Conservation (phyloP, 1,284 basidiomycete species). For the Cutaneotrichosporon spelunceum region DNA sequence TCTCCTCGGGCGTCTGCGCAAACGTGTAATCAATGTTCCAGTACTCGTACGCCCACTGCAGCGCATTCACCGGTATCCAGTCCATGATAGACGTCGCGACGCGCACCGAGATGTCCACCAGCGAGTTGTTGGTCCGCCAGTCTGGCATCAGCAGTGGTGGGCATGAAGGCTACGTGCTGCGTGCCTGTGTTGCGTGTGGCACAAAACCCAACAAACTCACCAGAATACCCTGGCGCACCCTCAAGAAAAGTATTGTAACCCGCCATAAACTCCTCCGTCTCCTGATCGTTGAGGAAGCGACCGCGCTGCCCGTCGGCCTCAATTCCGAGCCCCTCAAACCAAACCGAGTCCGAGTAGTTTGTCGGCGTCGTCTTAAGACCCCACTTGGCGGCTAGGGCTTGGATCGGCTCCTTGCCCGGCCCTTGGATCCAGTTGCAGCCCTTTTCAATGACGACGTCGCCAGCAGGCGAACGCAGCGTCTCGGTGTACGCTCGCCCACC, state of each 20-base stretch:
- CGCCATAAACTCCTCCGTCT: conserved; percentile 15
- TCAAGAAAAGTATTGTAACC: conserved; percentile 22
- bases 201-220: too few relatives aligned
- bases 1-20: conserved; percentile 24
- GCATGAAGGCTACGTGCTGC: too few relatives aligned
- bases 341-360: conserved; percentile 20
- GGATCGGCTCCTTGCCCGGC: conserved; percentile 50
- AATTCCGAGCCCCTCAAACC: conserved; percentile 20
- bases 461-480: conserved; percentile 43
- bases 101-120: conserved; percentile 26
- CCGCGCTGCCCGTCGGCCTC: conserved; percentile 16
- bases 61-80: conserved; percentile 25
- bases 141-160: conserved; percentile 16
- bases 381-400: conserved; percentile 60
- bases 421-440: conserved; percentile 73
- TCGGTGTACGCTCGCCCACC: conserved; percentile 62
- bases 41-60: conserved; percentile 29
- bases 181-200: too few relatives aligned
- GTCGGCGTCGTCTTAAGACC: conserved; percentile 53
- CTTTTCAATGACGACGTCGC: conserved; percentile 57
- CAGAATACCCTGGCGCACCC: conserved; percentile 21
- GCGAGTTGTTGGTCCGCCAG: conserved; percentile 25
- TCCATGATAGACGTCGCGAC: conserved; percentile 29
- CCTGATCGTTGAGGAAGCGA: conserved; percentile 15
- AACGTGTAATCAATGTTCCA: conserved; percentile 31